Evolutionary conservation across 805 yeast genomes (phyloP).

Genomic region (Teunomyces stri): DNA sequence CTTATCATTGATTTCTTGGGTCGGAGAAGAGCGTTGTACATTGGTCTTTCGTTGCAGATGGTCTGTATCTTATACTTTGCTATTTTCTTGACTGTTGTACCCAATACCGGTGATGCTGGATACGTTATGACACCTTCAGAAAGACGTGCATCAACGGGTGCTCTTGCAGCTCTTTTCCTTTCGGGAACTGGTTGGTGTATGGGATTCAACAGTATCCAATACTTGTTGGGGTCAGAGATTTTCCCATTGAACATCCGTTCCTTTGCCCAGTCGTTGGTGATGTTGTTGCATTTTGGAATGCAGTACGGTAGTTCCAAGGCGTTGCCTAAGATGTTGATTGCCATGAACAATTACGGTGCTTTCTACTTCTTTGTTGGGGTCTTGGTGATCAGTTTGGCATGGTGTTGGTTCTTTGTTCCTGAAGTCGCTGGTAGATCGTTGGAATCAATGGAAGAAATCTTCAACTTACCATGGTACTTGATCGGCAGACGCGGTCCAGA

Average conservation of each 20-base stretch:
- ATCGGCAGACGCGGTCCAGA: constrained; percentile 23
- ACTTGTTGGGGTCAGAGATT: constrained; percentile 23
- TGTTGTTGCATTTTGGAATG: constrained; percentile 26
- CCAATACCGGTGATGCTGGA: constrained; percentile 16
- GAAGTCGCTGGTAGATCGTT: constrained; percentile 25
- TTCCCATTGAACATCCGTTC: constrained; percentile 23
- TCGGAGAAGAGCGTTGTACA: constrained; percentile 18
- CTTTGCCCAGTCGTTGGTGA: constrained; percentile 20
- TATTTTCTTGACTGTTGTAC: constrained; percentile 20
- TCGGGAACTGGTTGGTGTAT: constrained; percentile 24
- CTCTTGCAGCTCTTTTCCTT: constrained; percentile 22
- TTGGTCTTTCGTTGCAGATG: constrained; percentile 18
- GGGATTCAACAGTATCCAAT: constrained; percentile 24
- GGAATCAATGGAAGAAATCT: constrained; percentile 25
- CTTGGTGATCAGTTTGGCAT: constrained; percentile 14
- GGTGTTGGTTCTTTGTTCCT: constrained; percentile 26
- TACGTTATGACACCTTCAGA: constrained; percentile 12
- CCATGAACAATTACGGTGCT: constrained; percentile 20
- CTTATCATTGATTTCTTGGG: constrained; percentile 23
- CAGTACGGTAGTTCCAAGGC: constrained; percentile 27
- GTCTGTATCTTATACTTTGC: constrained; percentile 19
- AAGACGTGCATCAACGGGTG: constrained; percentile 16
- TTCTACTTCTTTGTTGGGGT: constrained; percentile 22
- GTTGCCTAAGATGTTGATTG: constrained; percentile 21
- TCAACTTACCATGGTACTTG: constrained; percentile 25